Conservation (phyloP, 768 basidiomycete genomes). For the Tylopilus cervinicoccineus region DNA sequence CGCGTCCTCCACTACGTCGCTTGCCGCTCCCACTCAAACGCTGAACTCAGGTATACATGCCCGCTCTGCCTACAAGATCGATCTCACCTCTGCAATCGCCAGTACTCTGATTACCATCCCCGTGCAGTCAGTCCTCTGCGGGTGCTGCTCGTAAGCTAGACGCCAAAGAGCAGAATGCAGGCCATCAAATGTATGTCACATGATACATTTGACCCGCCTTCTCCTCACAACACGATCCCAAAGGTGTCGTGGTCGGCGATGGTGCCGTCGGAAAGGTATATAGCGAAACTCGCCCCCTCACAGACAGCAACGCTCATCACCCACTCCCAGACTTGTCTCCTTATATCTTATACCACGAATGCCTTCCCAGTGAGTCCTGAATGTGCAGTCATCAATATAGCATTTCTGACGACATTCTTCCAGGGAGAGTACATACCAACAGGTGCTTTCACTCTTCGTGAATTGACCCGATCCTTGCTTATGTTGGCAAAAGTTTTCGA, state of each 20-base stretch:
- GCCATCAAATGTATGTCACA: conserved; percentile 81
- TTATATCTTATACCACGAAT: conserved; percentile 99
- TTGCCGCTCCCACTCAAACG: background rate
- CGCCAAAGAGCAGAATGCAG: conserved; percentile 53
- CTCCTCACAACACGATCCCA: conserved; percentile 30
- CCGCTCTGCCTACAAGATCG: background rate
- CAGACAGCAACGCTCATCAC: conserved; percentile 12
- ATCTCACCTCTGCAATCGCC: conserved; percentile 10
- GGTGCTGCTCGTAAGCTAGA: conserved; percentile 13
- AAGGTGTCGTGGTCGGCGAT: conserved; percentile 98
- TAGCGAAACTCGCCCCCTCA: conserved; percentile 11
- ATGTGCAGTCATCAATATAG: conserved; percentile 10
- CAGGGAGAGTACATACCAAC: conserved; percentile 97
- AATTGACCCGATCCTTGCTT: conserved; percentile 4
- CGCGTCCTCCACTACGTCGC: conserved; percentile 6
- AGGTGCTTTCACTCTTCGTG: conserved; percentile 43
- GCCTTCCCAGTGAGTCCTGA: conserved; percentile 77
- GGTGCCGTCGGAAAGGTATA: conserved; percentile 97
- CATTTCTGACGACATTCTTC: conserved; percentile 15
- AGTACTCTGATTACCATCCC: conserved; percentile 15
- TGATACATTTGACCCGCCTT: conserved; percentile 8
- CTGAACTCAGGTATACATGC: conserved; percentile 5
- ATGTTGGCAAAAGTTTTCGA: conserved; percentile 74
- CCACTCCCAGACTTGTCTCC: conserved; percentile 79
- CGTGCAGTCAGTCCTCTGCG: conserved; percentile 10